Evolutionary conservation across 257 asterid genomes (phyloP), one percentile per base, ranked within the genome.

Genomic region (Lithospermum erythrorhizon): DNA sequence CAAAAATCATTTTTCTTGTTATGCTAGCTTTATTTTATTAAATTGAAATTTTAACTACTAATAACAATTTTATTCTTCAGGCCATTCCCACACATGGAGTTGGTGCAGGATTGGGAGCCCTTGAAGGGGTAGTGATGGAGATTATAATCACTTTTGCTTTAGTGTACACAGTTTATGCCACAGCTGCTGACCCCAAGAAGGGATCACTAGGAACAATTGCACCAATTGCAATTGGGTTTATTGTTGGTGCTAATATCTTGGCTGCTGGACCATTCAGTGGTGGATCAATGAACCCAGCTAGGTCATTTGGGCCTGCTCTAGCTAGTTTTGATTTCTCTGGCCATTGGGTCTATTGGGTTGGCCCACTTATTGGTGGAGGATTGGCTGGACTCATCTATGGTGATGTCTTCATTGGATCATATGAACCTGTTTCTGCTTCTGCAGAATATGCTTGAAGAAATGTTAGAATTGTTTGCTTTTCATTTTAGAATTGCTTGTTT

Each of bases 211-310:
- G 95, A 60, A 63, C 52, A 24, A 81, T 86, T 67, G 95, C 88
- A 1, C 95, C 90, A n/a, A 81, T 86, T 2, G 95, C 90, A 19
- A 81, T 83, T 65, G 95, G 93, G 65, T 83, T 86, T 75, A 74
- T 86, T 2, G 95, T 86, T 0, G 95, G 95, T 0, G 95, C 93
- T 1, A 83, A 81, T 54, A 83, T 83, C 54, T 72, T 86, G 37
- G 89, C 89, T 0, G 95, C 93, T 10, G 95, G 89, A 66, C 95
- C 91, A 60, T 86, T 86, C 37, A 81, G 85, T 25, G 95, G 89
- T 32, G 95, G 95, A 48, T 83, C 95, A 3, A 83, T 83, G 95
- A 86, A 86, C 72, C 95, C 91, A 9, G 95, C 89, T n/a, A 74
- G 95, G 5, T 83, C 95, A 10, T 83, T 83, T 63, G 95, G 95